Percentiles rank a stretch among this genome's conserved stretches.
These are phyloP conservation scores for Apophysomyces trapeziformis DNA, from an alignment of 371 early-diverging fungal genomes.

Conservation along the genomic window DNA sequence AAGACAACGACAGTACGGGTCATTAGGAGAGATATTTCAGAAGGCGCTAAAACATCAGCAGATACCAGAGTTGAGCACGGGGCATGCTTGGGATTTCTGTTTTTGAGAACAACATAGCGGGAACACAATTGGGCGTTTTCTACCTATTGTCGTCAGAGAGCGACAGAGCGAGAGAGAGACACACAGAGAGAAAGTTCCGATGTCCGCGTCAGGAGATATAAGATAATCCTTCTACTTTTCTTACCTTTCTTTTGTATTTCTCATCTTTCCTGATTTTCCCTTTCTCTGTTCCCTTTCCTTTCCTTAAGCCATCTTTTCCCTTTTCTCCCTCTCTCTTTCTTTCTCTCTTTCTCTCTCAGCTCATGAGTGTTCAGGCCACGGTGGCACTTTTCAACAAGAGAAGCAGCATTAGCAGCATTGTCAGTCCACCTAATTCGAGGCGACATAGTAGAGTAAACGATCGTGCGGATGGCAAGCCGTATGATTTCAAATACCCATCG, in stretches of 20 bases:
- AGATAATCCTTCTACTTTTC: not conserved
- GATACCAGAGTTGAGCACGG: conserved; percentile 1
- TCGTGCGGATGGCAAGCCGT: not conserved
- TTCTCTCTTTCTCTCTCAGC: not conserved
- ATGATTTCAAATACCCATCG: not conserved
- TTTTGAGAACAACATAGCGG: not conserved
- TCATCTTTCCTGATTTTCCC: too few relatives aligned
- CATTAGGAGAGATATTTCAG: not conserved
- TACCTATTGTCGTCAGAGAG: not conserved
- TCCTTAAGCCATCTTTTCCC: not conserved
- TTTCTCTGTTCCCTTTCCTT: too few relatives aligned
- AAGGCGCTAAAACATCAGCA: conserved; percentile 3
- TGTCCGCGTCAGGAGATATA: not conserved
- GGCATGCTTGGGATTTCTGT: not conserved
- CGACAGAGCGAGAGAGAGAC: too few relatives aligned
- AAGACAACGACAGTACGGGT: not conserved
- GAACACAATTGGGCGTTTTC: not conserved
- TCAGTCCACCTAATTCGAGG: not conserved
- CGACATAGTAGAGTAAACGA: not conserved
- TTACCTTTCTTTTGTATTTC: not conserved
- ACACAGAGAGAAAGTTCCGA: too few relatives aligned
- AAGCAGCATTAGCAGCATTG: not conserved
- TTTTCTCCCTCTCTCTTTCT: not conserved
- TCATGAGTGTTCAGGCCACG: conserved; percentile 1
- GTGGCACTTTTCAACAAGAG: conserved; percentile 6